Percentiles rank a stretch among this genome's conserved stretches.
These are phyloP conservation scores for Aquanectria penicillioides DNA, from an alignment of 2,329 filamentous ascomycete species.

Conservation along the genomic window DNA sequence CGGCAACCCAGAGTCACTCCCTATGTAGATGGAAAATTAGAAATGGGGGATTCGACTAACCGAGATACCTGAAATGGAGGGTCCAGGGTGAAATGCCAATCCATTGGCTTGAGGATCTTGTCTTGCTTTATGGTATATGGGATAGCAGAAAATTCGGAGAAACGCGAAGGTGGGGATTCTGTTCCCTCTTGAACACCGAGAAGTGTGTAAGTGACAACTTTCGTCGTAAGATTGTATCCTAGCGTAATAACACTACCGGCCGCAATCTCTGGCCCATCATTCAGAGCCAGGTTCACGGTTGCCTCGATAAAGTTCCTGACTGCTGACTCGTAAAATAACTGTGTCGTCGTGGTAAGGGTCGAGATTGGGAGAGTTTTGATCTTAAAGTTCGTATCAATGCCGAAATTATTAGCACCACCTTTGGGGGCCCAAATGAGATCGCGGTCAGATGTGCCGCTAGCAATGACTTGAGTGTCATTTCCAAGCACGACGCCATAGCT, in stretches of 20 bases:
- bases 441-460: slow-evolving; percentile 45
- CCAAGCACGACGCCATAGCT: slow-evolving; percentile 56
- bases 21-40: background rate
- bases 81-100: slow-evolving; percentile 43
- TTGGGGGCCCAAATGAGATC: slow-evolving; percentile 50
- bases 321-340: slow-evolving; percentile 1
- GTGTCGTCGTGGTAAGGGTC: slow-evolving; percentile 14
- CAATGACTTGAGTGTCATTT: slow-evolving; percentile 51
- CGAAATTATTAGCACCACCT: slow-evolving; percentile 50
- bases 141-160: slow-evolving; percentile 19
- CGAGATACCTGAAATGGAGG: slow-evolving; percentile 49
- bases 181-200: slow-evolving; percentile 47
- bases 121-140: slow-evolving; percentile 18
- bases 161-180: slow-evolving; percentile 17
- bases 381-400: slow-evolving; percentile 47
- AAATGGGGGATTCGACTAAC: slow-evolving; percentile 23
- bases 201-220: slow-evolving; percentile 31
- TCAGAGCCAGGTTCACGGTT: slow-evolving; percentile 33
- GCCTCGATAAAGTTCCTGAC: slow-evolving; percentile 41
- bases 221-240: slow-evolving; percentile 42
- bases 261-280: slow-evolving; percentile 37
- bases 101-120: slow-evolving; percentile 40
- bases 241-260: slow-evolving; percentile 47
- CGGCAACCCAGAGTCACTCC: no score
- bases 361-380: slow-evolving; percentile 37